These are phyloP conservation scores for Linnemannia elongata DNA, from an alignment of 192 early-diverging fungal species.

Conservation along the genomic window DNA sequence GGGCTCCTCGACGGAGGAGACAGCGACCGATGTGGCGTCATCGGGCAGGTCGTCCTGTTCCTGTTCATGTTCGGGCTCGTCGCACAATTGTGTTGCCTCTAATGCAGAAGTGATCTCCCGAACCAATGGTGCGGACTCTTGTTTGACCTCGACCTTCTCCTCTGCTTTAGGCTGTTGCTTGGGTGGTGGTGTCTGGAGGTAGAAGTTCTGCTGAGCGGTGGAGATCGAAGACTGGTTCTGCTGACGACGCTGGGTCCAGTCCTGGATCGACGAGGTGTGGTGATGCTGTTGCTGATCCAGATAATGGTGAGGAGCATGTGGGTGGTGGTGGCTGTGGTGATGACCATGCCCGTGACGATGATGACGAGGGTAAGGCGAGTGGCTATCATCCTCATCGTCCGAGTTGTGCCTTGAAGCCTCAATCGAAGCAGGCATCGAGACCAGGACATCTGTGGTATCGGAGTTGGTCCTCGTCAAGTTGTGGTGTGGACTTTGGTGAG, in stretches of 20 bases:
- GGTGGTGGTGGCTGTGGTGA: slow-evolving; percentile 5
- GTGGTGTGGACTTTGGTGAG: not conserved
- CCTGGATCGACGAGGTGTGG: slow-evolving; percentile 22
- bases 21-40: not conserved
- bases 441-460: slow-evolving; percentile 31
- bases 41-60: not conserved
- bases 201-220: not conserved
- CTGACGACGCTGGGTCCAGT: slow-evolving; percentile 31
- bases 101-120: not conserved
- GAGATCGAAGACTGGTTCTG: not conserved
- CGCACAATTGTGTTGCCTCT: not conserved
- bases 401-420: slow-evolving; percentile 30
- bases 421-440: slow-evolving; percentile 24
- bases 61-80: not conserved
- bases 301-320: slow-evolving; percentile 15
- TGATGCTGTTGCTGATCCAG: slow-evolving; percentile 11
- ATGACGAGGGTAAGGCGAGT: not conserved
- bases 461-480: slow-evolving; percentile 18
- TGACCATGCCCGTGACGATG: slow-evolving; percentile 7
- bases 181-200: not conserved
- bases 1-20: not conserved
- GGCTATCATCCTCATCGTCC: slow-evolving; percentile 24
- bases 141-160: not conserved
- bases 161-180: not conserved
- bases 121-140: not conserved